Base-by-base conservation (phyloP, 495 filamentous ascomycete species). In the Evernia prunastri region DNA sequence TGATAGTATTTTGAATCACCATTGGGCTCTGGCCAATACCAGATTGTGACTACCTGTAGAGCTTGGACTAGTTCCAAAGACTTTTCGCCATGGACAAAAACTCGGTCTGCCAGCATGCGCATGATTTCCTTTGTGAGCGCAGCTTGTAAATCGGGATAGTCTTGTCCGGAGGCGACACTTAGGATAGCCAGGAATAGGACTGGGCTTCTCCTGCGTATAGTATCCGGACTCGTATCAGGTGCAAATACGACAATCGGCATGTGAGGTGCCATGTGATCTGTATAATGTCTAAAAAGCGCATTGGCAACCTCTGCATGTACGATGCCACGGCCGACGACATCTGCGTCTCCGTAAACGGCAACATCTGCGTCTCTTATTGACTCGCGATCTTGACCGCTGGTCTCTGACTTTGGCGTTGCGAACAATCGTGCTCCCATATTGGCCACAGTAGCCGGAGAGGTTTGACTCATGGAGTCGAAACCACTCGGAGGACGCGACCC, bases 1-100 rank as follows among this genome's bases (percentile, higher is more conserved):
- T 93, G 89, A 73, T 95, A 95, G 71, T 93, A 96, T 70, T 94
- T 95, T 67, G 94, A 81, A 74, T 96, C 89, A 63, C 96, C 91
- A 57, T 86, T 88, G 61, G 87, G 80, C 60, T 92, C 87, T 3
- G 92, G 89, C 67, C 83, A 86, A 68, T 96, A 96, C 89, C 90
- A 96, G 31, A 88, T 80, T 20, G 84, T 83, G 33, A 79, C 77
- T 27, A 96, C 76, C 40, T 90, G 78, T 15, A 97, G 73, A 1
- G 90, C 84, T 76, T 97, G 92, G 15, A 96, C 83, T 2, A 97
- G 75, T 69, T 97, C 93, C 15, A 97, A 75, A 11, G 83, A 88
- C 76, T 96, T 97, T 60, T 91, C 87, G 17, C 89, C 90, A 39
- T 83, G 83, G 39, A 89, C 75, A 61, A 95, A 82, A 47, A 94